Conservation (phyloP, 805 yeast genomes). For the Barnettozyma siamensis region DNA sequence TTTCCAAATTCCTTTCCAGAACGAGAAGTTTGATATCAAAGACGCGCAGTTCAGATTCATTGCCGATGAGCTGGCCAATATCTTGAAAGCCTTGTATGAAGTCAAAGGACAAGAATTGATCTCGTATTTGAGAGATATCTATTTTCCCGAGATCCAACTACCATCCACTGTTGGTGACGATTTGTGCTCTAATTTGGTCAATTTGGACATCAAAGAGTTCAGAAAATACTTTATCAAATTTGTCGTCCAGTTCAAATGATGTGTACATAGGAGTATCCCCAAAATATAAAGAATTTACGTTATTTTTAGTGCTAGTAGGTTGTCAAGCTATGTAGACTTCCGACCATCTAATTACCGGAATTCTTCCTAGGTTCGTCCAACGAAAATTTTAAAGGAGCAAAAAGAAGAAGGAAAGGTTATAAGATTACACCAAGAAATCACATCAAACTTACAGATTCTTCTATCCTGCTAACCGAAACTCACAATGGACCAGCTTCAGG, state of each 20-base stretch:
- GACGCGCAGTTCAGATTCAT: conserved; percentile 78
- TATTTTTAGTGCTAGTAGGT: background rate
- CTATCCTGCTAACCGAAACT: background rate
- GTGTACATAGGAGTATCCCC: background rate
- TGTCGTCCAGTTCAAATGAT: conserved; percentile 28
- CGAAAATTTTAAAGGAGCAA: conserved; percentile 11
- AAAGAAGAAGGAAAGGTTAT: too few relatives aligned
- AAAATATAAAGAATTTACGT: background rate
- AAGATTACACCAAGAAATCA: too few relatives aligned
- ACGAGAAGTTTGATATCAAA: conserved; percentile 54
- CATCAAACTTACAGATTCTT: too few relatives aligned
- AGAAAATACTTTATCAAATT: conserved; percentile 59
- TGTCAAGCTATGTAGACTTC: background rate
- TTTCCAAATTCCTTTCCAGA: conserved; percentile 77
- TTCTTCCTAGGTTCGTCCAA: background rate
- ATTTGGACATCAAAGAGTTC: conserved; percentile 55
- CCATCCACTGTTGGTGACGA: conserved; percentile 56
- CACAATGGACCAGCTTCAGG: conserved; percentile 15
- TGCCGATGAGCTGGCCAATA: conserved; percentile 66
- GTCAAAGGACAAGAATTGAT: conserved; percentile 43
- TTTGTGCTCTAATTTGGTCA: conserved; percentile 53
- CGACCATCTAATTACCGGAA: too few relatives aligned
- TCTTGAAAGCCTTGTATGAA: conserved; percentile 58
- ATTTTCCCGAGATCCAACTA: conserved; percentile 48
- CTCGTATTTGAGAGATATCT: conserved; percentile 45